These are phyloP conservation scores for Scheffersomyces insectosa DNA, from an alignment of 1,139 yeast genomes.

Conservation along the genomic window DNA sequence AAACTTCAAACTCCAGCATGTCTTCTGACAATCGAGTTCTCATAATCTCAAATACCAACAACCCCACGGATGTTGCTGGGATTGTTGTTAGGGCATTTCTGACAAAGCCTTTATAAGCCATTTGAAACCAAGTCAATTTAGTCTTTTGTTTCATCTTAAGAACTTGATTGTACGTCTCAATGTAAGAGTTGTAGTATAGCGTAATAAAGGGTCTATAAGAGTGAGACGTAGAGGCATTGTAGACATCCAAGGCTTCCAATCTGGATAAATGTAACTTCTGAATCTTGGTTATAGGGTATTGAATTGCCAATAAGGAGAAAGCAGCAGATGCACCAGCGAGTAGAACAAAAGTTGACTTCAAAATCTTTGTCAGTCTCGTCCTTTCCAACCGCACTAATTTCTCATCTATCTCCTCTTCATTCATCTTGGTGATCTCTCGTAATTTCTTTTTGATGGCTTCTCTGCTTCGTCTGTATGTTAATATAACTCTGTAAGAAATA, in stretches of 20 bases:
- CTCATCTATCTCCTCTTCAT: slow-evolving; percentile 30
- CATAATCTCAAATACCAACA: slow-evolving; percentile 81
- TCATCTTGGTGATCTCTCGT: slow-evolving; percentile 20
- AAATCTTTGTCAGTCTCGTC: slow-evolving; percentile 46
- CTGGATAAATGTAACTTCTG: slow-evolving; percentile 80
- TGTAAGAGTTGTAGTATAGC: slow-evolving; percentile 66
- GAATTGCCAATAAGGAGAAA: slow-evolving; percentile 69
- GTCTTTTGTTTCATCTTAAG: slow-evolving; percentile 55
- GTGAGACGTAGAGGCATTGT: slow-evolving; percentile 40
- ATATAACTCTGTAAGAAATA: slow-evolving; percentile 59
- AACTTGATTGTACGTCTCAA: slow-evolving; percentile 68
- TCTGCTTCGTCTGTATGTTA: slow-evolving; percentile 49
- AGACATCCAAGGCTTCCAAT: slow-evolving; percentile 76
- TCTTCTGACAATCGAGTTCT: slow-evolving; percentile 49
- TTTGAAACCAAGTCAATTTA: slow-evolving; percentile 55
- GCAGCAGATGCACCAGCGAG: slow-evolving; percentile 94
- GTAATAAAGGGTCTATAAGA: slow-evolving; percentile 41
- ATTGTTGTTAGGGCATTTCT: slow-evolving; percentile 72
- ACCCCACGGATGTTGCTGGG: slow-evolving; percentile 86
- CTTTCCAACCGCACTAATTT: slow-evolving; percentile 32
- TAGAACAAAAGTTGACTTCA: slow-evolving; percentile 71
- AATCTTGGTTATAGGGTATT: slow-evolving; percentile 77
- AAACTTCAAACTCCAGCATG: slow-evolving; percentile 8
- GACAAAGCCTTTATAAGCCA: slow-evolving; percentile 78
- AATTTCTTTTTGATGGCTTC: slow-evolving; percentile 21